Percentiles rank a stretch among this genome's conserved stretches.
Evolutionary conservation across 2,329 filamentous ascomycete species (phyloP).

Genomic region (Alternaria burnsii): DNA sequence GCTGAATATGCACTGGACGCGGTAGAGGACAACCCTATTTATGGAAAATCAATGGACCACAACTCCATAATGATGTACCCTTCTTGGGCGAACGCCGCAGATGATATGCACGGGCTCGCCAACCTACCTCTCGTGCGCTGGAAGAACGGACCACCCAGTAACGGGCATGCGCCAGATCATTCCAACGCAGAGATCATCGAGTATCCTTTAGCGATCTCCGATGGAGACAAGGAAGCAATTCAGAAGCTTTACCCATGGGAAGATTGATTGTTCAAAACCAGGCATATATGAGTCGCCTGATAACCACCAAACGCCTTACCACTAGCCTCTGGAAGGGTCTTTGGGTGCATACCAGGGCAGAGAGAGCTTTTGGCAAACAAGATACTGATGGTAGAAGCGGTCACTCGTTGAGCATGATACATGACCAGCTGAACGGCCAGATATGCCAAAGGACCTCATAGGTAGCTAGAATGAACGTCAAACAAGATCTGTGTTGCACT

Average conservation of each 20-base stretch:
- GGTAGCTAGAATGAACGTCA: too few species aligned
- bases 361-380: neutral
- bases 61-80: neutral
- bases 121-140: neutral
- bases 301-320: too few species aligned
- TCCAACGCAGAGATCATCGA: neutral
- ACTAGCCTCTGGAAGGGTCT: too few species aligned
- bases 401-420: too few species aligned
- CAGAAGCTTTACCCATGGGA: neutral
- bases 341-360: too few species aligned
- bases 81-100: neutral
- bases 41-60: neutral
- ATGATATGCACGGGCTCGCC: neutral
- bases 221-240: neutral
- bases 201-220: fast-evolving
- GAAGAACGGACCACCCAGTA: neutral
- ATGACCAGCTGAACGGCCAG: too few species aligned
- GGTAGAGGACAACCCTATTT: too few species aligned
- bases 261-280: neutral
- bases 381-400: neutral
- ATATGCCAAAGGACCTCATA: too few species aligned
- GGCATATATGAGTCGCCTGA: neutral
- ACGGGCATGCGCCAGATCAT: neutral
- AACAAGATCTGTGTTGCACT: too few species aligned
- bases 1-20: too few species aligned